Evolutionary conservation across 345 rosid species (phyloP).

Genomic region (Raphanus sativus): DNA sequence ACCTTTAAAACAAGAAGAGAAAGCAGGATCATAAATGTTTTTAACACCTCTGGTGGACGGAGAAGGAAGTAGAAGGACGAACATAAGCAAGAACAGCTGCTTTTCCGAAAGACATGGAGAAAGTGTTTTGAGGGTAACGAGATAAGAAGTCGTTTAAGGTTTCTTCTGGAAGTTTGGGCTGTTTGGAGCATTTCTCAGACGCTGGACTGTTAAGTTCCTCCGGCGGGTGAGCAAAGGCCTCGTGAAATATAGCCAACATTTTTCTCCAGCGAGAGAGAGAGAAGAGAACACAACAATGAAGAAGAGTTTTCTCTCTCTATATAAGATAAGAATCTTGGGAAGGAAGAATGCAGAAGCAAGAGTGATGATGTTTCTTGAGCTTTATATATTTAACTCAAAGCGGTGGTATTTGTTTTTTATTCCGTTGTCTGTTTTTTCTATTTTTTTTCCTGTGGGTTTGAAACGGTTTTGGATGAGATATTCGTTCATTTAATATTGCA

Average conservation of each 20-base stretch:
- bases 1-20: not conserved
- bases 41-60: slow-evolving; percentile 56
- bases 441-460: slow-evolving; percentile 30
- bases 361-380: slow-evolving; percentile 1
- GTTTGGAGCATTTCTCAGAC: slow-evolving; percentile 47
- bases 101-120: slow-evolving; percentile 66
- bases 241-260: slow-evolving; percentile 79
- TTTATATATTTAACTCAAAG: slow-evolving; percentile 2
- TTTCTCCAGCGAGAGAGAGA: not conserved
- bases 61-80: slow-evolving; percentile 42
- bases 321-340: slow-evolving; percentile 6
- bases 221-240: slow-evolving; percentile 79
- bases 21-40: not conserved
- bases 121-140: slow-evolving; percentile 54
- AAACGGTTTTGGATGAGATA: slow-evolving; percentile 23
- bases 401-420: slow-evolving; percentile 23
- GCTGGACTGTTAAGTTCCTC: slow-evolving; percentile 95
- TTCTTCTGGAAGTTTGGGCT: slow-evolving; percentile 64
- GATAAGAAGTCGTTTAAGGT: slow-evolving; percentile 64
- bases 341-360: not conserved
- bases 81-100: slow-evolving; percentile 72
- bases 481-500: not conserved
- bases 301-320: not conserved
- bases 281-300: not conserved
- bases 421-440: slow-evolving; percentile 20